These are phyloP conservation scores for Ophiostoma piceae DNA, from an alignment of 2,329 filamentous ascomycete species.

Conservation along the genomic window DNA sequence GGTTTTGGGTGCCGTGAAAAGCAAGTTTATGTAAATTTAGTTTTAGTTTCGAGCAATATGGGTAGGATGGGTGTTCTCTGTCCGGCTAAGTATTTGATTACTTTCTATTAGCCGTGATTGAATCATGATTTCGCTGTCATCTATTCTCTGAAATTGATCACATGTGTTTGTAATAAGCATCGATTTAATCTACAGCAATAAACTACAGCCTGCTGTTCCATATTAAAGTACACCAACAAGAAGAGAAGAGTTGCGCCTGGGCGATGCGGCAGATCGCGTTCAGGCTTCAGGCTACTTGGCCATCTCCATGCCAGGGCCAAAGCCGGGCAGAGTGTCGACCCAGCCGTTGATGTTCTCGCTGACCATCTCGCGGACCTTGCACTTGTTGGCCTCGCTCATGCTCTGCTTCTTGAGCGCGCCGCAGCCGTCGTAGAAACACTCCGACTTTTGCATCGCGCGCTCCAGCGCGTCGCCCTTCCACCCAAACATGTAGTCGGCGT, in stretches of 20 bases:
- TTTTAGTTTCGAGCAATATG: too few species aligned
- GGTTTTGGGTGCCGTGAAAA: slow-evolving; percentile 63
- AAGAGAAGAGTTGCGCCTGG: background rate
- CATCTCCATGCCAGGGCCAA: background rate
- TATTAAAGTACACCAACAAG: background rate
- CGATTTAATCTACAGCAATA: background rate
- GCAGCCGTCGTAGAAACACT: too few species aligned
- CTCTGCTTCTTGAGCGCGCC: too few species aligned
- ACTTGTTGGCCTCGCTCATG: too few species aligned
- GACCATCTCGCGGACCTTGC: too few species aligned
- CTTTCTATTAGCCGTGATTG: background rate
- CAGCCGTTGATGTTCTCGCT: too few species aligned
- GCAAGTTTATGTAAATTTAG: slow-evolving; percentile 45
- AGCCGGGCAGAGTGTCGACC: background rate
- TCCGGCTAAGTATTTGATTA: background rate
- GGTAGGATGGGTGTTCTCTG: background rate
- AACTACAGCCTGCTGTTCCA: background rate
- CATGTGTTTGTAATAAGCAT: background rate
- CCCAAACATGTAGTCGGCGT: too few species aligned
- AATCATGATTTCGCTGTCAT: too few species aligned
- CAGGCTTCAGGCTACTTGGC: background rate
- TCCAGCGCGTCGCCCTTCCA: too few species aligned
- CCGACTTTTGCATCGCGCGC: too few species aligned
- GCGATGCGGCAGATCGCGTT: too few species aligned
- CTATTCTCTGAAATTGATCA: too few species aligned